Base-by-base conservation (phyloP, 495 filamentous ascomycete species). In the Daldinia grandis region DNA sequence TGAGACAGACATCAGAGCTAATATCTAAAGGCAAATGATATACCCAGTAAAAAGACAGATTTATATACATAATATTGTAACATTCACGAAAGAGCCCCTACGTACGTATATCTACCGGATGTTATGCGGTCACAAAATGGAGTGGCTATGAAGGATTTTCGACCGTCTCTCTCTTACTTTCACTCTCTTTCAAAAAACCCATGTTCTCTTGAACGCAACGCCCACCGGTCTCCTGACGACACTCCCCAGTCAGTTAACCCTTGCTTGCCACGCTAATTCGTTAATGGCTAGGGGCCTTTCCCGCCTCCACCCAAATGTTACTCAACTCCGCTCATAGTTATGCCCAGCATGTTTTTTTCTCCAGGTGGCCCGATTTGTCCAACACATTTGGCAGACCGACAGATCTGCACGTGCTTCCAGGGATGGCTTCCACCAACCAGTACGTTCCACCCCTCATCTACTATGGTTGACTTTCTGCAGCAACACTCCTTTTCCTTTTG, bases 301-400 rank as follows among this genome's bases (percentile, higher is more conserved):
- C 58, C 44, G 65, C 65, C 70, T 73, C 70, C 70, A 73, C 70
- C n/a, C 35, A 5, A 14, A 62, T 73, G 58, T 37, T 15, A 69
- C 70, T 28, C 42, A 62, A 49, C 65, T 73, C 70, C 65, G 62
- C 70, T 66, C 70, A 66, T 49, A 69, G 58, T 73, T 66, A 73
- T 69, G 70, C 70, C 65, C 64, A 69, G 65, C 65, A 69, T 73
- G 65, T 65, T 66, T 73, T 31, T 68, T 69, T 65, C 70, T 73
- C 70, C 70, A 73, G 56, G 70, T 73, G 70, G 70, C 70, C 70
- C 70, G 70, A 73, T 73, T 73, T 69, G 70, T 73, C 70, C 65
- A 73, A 73, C 70, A 66, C 65, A 73, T 69, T 69, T 73, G 61
- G 70, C 65, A 73, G 70, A 73, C 69, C 70, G 64, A 73, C 70